A percentile compares a stretch with the other conserved stretches of the same genome.
Evolutionary conservation across 192 early-diverging fungal species (phyloP).

Genomic region (Backusella morwellensis): DNA sequence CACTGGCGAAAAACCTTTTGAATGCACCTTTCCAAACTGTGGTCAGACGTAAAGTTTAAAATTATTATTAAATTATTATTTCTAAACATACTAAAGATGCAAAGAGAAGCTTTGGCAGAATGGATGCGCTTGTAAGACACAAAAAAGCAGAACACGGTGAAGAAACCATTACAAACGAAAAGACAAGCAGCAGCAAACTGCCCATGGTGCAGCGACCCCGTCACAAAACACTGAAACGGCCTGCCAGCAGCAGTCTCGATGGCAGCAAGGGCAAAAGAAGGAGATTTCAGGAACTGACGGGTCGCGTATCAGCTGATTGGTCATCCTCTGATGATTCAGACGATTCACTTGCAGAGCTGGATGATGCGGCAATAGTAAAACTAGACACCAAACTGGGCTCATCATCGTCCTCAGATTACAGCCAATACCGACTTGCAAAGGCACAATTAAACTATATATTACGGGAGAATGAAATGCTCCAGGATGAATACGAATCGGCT

Average conservation of each 20-base stretch:
- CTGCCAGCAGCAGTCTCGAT: neutral
- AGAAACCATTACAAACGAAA: neutral
- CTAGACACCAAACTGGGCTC: neutral
- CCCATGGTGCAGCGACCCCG: neutral
- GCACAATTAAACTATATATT: conserved; percentile 42
- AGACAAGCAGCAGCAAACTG: neutral
- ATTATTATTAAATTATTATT: neutral
- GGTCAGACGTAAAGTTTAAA: conserved; percentile 25
- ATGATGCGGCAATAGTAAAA: neutral
- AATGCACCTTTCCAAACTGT: conserved; percentile 35
- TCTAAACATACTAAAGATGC: neutral
- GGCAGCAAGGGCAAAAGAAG: neutral
- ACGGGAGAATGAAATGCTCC: conserved; percentile 44
- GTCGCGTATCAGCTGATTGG: neutral
- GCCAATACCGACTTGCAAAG: conserved; percentile 38
- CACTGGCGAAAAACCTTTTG: conserved; percentile 59
- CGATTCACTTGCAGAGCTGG: neutral
- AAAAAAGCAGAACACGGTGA: conserved; percentile 32
- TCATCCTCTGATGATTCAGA: neutral
- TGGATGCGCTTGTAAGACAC: conserved; percentile 36
- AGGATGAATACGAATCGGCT: conserved; percentile 35
- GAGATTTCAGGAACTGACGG: neutral
- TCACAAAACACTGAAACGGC: conserved; percentile 7
- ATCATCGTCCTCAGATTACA: neutral
- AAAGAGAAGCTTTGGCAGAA: conserved; percentile 31